Base-by-base conservation (phyloP, 345 rosid species). In the Nasturtium officinale region DNA sequence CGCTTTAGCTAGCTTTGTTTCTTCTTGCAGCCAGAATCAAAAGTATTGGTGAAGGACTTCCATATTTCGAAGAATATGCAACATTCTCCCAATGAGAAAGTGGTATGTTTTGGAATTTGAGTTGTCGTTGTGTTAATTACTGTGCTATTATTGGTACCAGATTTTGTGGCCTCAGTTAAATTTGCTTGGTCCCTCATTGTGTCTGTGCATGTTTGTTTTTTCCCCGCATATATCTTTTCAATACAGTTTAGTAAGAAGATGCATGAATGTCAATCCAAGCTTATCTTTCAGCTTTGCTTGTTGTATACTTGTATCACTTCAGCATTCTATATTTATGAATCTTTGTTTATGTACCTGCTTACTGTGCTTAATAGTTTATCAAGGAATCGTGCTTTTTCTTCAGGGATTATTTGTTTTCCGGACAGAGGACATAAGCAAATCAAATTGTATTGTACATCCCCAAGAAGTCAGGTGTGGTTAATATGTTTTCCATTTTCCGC, bases 361-460 rank as follows among this genome's bases (percentile, higher is more conserved):
- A 9, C 12, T 50, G 50, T 42, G 57, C 59, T 9, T 28, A 33
- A 33, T 62, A 32, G 50, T 51, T 59, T 10, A 40, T 28, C n/a
- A 51, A 11, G 35, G 64, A 53, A 61, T 61, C 35, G 37, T 54
- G 26, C 13, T 53, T 62, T 71, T 55, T 57, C 16, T 75, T 59
- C 88, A 94, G 98, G 74, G 83, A 73, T 67, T 94, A 67, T 78
- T 94, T 82, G 90, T 94, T 62, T 88, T 82, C 16, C 90, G 78
- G 38, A 79, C 80, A 61, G 93, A 91, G 63, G 79, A 83, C 61
- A 76, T 71, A 15, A 90, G 86, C 81, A 89, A 89, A 65, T 84
- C 98, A 57, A 85, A 86, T 61, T 94, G 98, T 80, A 76, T 91
- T 56, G 76, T 87, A 67, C 88, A 80, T 75, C 98, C 96, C 15